Percentiles rank a stretch among this genome's conserved stretches.
phyloP scores from a whole-genome alignment of 2,329 filamentous ascomycete species.

The Trichoderma arundinaceum region DNA sequence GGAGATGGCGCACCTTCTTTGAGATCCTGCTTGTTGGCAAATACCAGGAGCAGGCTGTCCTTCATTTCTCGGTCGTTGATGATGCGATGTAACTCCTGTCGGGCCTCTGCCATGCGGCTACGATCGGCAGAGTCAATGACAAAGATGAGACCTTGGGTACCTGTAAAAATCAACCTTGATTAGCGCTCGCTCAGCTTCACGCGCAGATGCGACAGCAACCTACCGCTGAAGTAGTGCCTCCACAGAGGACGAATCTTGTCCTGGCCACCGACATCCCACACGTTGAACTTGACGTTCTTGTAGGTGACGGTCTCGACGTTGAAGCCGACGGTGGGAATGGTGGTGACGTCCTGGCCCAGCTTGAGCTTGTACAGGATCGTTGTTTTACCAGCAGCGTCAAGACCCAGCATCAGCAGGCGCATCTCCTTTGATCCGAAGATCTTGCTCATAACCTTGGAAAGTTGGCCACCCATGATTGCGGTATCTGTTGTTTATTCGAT shows the following conservation, averaged over 20 bases:
- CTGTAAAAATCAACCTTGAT: conserved; percentile 50
- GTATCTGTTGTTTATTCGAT: conserved; percentile 18
- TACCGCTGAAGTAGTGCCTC: conserved; percentile 94
- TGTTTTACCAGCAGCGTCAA: conserved; percentile 98
- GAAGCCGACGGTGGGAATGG: conserved; percentile 97
- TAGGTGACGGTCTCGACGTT: conserved; percentile 99
- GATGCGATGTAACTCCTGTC: conserved; percentile 93
- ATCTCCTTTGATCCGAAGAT: conserved; percentile 99
- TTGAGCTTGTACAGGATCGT: conserved; percentile 99
- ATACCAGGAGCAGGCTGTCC: conserved; percentile 90
- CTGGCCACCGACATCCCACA: conserved; percentile 98
- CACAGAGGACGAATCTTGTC: conserved; percentile 98
- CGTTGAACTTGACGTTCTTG: conserved; percentile 99
- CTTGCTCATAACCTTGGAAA: conserved; percentile 97
- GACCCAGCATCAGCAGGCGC: conserved; percentile 95
- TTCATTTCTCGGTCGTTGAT: conserved; percentile 98
- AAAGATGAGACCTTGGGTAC: conserved; percentile 97
- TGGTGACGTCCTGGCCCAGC: conserved; percentile 96
- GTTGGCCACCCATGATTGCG: conserved; percentile 82
- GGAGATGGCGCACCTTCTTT: conserved; percentile 65
- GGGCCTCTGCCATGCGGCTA: conserved; percentile 88
- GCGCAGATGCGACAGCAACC: conserved; percentile 38
- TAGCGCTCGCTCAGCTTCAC: not conserved
- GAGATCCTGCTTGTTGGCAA: conserved; percentile 99
- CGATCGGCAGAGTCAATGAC: conserved; percentile 96